phyloP scores from a whole-genome alignment of 805 yeast species.

The Jamesozyma gamospora region DNA sequence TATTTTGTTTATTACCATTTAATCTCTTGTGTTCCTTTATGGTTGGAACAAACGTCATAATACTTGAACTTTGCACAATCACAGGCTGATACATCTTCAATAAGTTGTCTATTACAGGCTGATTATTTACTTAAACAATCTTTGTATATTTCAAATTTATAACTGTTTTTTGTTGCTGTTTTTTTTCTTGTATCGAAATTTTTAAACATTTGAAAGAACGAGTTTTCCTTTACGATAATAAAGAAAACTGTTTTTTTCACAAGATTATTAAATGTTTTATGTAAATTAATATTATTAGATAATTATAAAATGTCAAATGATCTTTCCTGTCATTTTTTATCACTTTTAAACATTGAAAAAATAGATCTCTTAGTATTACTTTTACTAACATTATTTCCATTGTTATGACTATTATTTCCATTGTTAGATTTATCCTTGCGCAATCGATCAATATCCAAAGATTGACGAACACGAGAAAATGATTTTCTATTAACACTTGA shows the following conservation, averaged over 20 bases:
- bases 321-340: slow-evolving; percentile 4
- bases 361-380: slow-evolving; percentile 14
- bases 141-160: too few species aligned
- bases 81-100: background rate
- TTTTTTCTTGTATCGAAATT: too few species aligned
- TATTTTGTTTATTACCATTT: slow-evolving; percentile 7
- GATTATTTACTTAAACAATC: too few species aligned
- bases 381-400: background rate
- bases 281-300: too few species aligned
- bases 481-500: slow-evolving; percentile 11
- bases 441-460: slow-evolving; percentile 22
- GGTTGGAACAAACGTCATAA: slow-evolving; percentile 7
- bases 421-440: slow-evolving; percentile 6
- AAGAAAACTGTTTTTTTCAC: too few species aligned
- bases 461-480: slow-evolving; percentile 20
- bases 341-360: slow-evolving; percentile 22
- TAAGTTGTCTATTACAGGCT: background rate
- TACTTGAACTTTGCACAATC: background rate
- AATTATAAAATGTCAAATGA: too few species aligned
- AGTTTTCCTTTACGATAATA: too few species aligned
- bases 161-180: too few species aligned
- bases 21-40: slow-evolving; percentile 9
- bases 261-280: too few species aligned
- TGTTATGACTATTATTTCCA: background rate
- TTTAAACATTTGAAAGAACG: too few species aligned